Percentiles rank a stretch among this genome's conserved stretches.
Evolutionary conservation across 2,329 filamentous ascomycete genomes (phyloP).

Genomic region (Aurifilum marmelostoma): DNA sequence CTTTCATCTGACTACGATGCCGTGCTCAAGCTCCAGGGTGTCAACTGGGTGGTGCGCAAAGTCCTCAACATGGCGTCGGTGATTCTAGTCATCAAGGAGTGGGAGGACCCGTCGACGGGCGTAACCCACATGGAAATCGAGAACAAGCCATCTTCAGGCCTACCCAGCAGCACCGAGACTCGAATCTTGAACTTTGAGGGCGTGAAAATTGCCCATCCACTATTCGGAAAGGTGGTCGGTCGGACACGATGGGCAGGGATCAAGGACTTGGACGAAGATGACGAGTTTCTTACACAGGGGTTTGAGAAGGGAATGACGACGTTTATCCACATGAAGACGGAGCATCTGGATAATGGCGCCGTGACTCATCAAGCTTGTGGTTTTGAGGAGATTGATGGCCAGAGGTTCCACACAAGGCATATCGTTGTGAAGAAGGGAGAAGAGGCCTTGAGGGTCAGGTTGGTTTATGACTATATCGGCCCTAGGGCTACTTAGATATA

Average conservation of each 20-base stretch:
- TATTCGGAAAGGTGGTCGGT: neutral
- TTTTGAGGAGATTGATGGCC: slow-evolving; percentile 11
- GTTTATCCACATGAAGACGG: slow-evolving; percentile 26
- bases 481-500: neutral
- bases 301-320: slow-evolving; percentile 9
- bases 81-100: slow-evolving; percentile 25
- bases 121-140: slow-evolving; percentile 4
- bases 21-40: slow-evolving; percentile 29
- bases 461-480: slow-evolving; percentile 22
- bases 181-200: neutral
- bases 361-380: slow-evolving; percentile 19
- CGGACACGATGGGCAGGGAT: neutral
- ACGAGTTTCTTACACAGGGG: neutral
- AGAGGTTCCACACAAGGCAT: neutral
- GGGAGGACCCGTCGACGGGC: slow-evolving; percentile 17
- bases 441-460: slow-evolving; percentile 10
- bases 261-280: neutral
- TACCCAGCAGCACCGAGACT: neutral
- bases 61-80: slow-evolving; percentile 29
- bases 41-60: slow-evolving; percentile 31
- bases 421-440: neutral
- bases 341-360: slow-evolving; percentile 27
- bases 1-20: slow-evolving; percentile 28
- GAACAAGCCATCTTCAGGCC: neutral
- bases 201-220: neutral